Evolutionary conservation across 495 filamentous ascomycete species (phyloP), one percentile per base, ranked within the genome.

Genomic region (Aspergillus heteromorphus): DNA sequence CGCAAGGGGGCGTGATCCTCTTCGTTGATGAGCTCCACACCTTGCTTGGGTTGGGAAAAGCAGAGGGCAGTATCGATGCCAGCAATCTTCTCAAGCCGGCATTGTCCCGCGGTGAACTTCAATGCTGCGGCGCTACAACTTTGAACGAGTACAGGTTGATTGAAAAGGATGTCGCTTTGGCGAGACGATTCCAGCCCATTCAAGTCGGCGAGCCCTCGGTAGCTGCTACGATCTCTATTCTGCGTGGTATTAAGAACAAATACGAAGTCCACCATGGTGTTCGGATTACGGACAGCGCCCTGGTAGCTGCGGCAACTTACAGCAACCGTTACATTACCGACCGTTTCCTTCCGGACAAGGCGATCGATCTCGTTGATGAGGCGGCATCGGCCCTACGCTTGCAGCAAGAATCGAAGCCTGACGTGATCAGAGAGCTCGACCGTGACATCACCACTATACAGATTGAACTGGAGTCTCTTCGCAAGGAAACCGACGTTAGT

Each of bases 11-110:
- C 40, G 84, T 96, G 4, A 96, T 98, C 38, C 75, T 98, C 6
- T 97, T 98, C 69, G 88, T 98, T 41, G 93, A 98, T 65, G 95
- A 97, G 67, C 79, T 97, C 45, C 93, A 98, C 63, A 92, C 85
- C 9, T 75, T 98, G 1, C 83, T 97, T 10, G 93, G 93, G 2
- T 78, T 98, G 1, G 93, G 93, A 25, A 97, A 97, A 67, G 87
- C 91, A 6, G 92, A 97, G 69, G 93, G 93, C 14, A 95, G 89
- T 48, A 92, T 97, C 59, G 93, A 98, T 73, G 93, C 93, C 2
- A 92, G 88, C 58, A 97, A 98, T 64, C 78, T 97, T 6, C 75
- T 98, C 36, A 98, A 98, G 66, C 93, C 93, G n/a, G 89, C 92
- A 5, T 71, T 97, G 11, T 89, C 92, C 0, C 73, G 93, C 59